Base-by-base conservation (phyloP, 306 rosid genomes). In the Sindora glabra region DNA sequence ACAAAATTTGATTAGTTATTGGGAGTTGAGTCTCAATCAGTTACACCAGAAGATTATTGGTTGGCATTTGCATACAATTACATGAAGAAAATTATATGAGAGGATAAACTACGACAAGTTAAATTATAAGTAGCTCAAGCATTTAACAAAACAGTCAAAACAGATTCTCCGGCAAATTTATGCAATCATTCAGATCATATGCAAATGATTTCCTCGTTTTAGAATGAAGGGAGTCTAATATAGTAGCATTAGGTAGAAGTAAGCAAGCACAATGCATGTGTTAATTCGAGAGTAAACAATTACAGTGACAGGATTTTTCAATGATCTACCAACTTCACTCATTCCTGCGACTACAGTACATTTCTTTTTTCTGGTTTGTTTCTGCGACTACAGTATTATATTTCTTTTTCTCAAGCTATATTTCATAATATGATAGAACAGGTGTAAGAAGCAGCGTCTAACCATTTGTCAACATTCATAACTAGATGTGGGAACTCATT, bases 141-240 rank as follows among this genome's bases (percentile, higher is more conserved):
- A 60, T 60, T 53, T 47, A 38, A 51, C 54, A 64, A 9, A 37
- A 41, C 44, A 54, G n/a, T n/a, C n/a, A n/a, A n/a, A n/a, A n/a
- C n/a, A n/a, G n/a, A n/a, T n/a, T n/a, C n/a, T n/a, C n/a, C n/a
- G n/a, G 49, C 10, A 30, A 60, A 56, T 38, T 26, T 16, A 5
- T 26, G 52, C 52, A 27, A 42, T 26, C 19, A 18, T 32, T 49
- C 15, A 36, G 29, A 37, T 27, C 1, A 19, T 56, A 60, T 24
- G 55, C 65, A 44, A 46, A 40, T 23, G 57, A 38, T 24, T 21
- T 47, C 23, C 11, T 59, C 62, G 48, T 24, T 16, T 13, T 40
- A 19, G 48, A 47, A 55, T 5, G 10, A 21, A n/a, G n/a, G n/a
- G n/a, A 40, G 17, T 30, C 57, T n/a, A 12, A 30, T 55, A 11